Evolutionary conservation across 345 rosid genomes (phyloP).

Genomic region (Adansonia digitata): DNA sequence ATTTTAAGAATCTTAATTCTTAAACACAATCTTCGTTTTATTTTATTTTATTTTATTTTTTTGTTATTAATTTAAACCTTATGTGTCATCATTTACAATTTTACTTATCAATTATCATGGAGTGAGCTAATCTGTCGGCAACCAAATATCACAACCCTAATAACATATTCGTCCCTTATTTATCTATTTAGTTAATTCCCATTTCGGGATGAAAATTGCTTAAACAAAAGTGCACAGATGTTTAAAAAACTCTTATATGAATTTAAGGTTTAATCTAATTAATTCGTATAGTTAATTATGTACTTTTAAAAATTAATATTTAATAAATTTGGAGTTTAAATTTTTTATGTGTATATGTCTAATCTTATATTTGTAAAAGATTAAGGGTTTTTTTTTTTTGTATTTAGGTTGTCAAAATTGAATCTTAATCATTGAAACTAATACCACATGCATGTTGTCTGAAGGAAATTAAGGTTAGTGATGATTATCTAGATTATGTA

Average conservation of each 20-base stretch:
- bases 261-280: no score
- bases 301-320: no score
- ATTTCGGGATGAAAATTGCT: neutral
- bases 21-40: neutral
- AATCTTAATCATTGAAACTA: neutral
- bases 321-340: no score
- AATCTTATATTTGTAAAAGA: neutral
- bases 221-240: neutral
- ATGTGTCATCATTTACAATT: neutral
- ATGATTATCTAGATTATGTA: neutral
- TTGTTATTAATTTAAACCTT: neutral
- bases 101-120: neutral
- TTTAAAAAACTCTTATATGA: no score
- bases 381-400: neutral
- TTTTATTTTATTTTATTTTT: neutral
- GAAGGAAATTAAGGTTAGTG: no score
- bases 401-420: neutral
- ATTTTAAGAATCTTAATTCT: conserved; percentile 1
- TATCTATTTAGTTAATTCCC: neutral
- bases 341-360: no score
- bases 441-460: no score
- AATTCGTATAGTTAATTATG: no score
- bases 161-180: neutral
- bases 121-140: no score
- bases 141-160: neutral